phyloP scores from a whole-genome alignment of 176 grass and related monocot genomes.

The sorghum (Sorghum bicolor) region Sorghum_bicolor_NCBIv3 NC_012870.2:75442001-75442500 shows the following conservation, averaged over 20 bases:
- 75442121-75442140: not conserved
- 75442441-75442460: not conserved
- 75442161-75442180: not conserved
- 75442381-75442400: slow-evolving; percentile 13
- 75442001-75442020: not conserved
- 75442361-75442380: not conserved
- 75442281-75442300: slow-evolving; percentile 19
- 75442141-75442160: not conserved
- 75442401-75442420: not conserved
- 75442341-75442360: not conserved
- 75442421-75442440: not conserved
- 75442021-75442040: not conserved
- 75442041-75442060: slow-evolving; percentile 27
- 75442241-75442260: not conserved
- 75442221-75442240: not conserved
- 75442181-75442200: slow-evolving; percentile 9
- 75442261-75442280: slow-evolving; percentile 36
- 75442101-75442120: not conserved
- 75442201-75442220: not conserved
- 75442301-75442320: slow-evolving; percentile 4
- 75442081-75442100: not conserved
- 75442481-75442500: not conserved
- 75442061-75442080: slow-evolving; percentile 12
- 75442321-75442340: not conserved
- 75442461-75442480: slow-evolving; percentile 14